Evolutionary conservation across 2,329 filamentous ascomycete genomes (phyloP).

Genomic region (Claviceps lovelessii): DNA sequence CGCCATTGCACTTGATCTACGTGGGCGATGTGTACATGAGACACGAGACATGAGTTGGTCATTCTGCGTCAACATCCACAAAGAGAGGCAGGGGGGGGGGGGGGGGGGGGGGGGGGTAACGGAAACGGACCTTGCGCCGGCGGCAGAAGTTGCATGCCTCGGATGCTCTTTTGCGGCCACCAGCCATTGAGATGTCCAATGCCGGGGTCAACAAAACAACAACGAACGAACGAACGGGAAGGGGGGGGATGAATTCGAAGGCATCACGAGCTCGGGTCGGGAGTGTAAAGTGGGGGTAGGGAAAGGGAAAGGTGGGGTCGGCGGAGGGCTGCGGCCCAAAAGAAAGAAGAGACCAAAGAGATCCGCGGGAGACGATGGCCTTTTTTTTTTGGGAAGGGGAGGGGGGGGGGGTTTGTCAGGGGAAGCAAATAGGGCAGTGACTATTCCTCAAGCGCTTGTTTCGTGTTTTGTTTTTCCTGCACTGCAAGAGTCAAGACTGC

Average conservation of each 20-base stretch:
- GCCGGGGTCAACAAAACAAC: too few relatives aligned
- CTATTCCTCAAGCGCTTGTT: too few relatives aligned
- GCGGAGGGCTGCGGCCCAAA: too few relatives aligned
- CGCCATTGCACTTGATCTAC: constrained; percentile 32
- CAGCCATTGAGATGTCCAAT: neutral
- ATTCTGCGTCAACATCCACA: neutral
- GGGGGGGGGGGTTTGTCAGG: too few relatives aligned
- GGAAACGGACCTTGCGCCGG: neutral
- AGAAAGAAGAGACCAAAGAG: neutral
- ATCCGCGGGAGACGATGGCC: neutral
- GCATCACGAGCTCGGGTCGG: too few relatives aligned
- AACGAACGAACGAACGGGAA: too few relatives aligned
- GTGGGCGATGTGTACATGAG: neutral
- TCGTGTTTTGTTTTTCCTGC: too few relatives aligned
- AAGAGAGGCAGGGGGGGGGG: neutral
- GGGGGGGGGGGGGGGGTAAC: neutral
- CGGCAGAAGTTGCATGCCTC: neutral
- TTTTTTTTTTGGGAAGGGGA: neutral
- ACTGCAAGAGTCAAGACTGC: too few relatives aligned
- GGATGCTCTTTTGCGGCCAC: neutral
- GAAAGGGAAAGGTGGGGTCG: too few relatives aligned
- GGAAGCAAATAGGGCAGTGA: too few relatives aligned
- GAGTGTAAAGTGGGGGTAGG: too few relatives aligned
- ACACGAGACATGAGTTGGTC: neutral
- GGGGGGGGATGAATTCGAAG: too few relatives aligned